These are phyloP conservation scores for Rhynchosporium secalis DNA, from an alignment of 2,329 filamentous ascomycete genomes.

Conservation along the genomic window DNA sequence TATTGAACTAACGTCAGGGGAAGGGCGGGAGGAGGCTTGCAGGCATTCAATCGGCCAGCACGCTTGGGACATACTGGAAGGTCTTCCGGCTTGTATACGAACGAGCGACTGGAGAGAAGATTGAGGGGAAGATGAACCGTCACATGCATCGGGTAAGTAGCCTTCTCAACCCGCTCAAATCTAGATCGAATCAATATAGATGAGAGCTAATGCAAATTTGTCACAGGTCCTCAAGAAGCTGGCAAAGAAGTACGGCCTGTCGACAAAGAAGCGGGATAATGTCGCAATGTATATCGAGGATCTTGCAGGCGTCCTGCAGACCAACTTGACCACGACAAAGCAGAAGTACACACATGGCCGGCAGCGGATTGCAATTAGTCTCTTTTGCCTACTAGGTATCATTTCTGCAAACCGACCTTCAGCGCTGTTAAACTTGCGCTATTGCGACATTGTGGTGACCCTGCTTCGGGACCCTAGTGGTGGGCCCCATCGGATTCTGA, in stretches of 20 bases:
- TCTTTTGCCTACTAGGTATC: conserved; percentile 24
- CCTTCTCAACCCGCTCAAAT: conserved; percentile 19
- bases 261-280: conserved; percentile 30
- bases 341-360: conserved; percentile 34
- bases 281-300: conserved; percentile 34
- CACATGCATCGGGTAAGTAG: conserved; percentile 26
- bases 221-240: conserved; percentile 33
- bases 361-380: conserved; percentile 27
- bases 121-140: conserved; percentile 28
- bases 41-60: conserved; percentile 16
- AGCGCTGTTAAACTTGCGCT: too few species aligned
- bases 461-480: conserved; percentile 23
- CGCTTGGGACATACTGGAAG: conserved; percentile 37
- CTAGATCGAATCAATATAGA: conserved; percentile 16
- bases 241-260: conserved; percentile 31
- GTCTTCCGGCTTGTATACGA: conserved; percentile 35
- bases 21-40: conserved; percentile 17
- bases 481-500: conserved; percentile 21
- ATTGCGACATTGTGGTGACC: conserved; percentile 23
- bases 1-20: conserved; percentile 23
- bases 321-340: conserved; percentile 35
- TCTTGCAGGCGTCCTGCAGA: conserved; percentile 31
- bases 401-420: conserved; percentile 24
- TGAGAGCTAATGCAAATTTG: conserved; percentile 21
- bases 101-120: conserved; percentile 28